A percentile compares a stretch with the other conserved stretches of the same genome.
Conservation (phyloP, 176 grass and related monocot species). For the sorghum (Sorghum bicolor) region Sorghum_bicolor_NCBIv3 NC_012871.2:61036501-61037000, state of each 20-base stretch:
- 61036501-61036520: not conserved
- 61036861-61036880: not conserved
- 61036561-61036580: not conserved
- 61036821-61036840: not conserved
- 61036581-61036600: conserved; percentile 10
- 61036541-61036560: not conserved
- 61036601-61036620: not conserved
- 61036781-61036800: not conserved
- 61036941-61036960: not conserved
- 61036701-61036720: not conserved
- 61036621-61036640: conserved; percentile 2
- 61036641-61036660: not conserved
- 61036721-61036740: not conserved
- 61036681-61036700: not conserved
- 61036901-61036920: not conserved
- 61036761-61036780: not conserved
- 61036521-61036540: not conserved
- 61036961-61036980: not conserved
- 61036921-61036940: not conserved
- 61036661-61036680: not conserved
- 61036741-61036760: not conserved
- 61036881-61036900: not conserved
- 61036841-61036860: not conserved
- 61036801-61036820: not conserved
- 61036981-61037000: conserved; percentile 5